Conservation (phyloP, 495 filamentous ascomycete species). For the Paragyromitra xinjiangensis region DNA sequence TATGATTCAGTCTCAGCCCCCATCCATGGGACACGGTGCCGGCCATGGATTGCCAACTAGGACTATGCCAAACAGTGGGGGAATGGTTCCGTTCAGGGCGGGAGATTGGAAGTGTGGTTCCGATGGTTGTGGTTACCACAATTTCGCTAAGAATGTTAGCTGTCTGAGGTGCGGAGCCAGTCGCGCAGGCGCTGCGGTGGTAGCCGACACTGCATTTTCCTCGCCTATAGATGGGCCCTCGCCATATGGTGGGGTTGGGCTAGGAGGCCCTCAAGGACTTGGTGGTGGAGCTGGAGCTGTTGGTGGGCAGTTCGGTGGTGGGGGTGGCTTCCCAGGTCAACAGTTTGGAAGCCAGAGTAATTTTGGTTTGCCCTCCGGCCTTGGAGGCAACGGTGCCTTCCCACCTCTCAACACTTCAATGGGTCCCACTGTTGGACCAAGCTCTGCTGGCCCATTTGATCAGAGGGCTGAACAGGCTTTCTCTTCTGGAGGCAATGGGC, state of each 20-base stretch:
- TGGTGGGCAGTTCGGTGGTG: constrained; percentile 74
- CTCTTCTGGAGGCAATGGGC: constrained; percentile 80
- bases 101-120: constrained; percentile 99
- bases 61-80: constrained; percentile 62
- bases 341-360: constrained; percentile 91
- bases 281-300: constrained; percentile 86
- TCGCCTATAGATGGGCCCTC: constrained; percentile 88
- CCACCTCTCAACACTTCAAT: constrained; percentile 83
- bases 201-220: constrained; percentile 91
- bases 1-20: constrained; percentile 79
- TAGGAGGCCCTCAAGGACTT: constrained; percentile 75
- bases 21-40: constrained; percentile 79
- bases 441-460: constrained; percentile 89
- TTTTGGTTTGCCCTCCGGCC: constrained; percentile 88
- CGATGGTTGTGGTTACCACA: constrained; percentile 98
- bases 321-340: constrained; percentile 70
- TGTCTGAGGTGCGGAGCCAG: constrained; percentile 96
- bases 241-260: constrained; percentile 70
- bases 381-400: constrained; percentile 81
- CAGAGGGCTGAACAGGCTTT: constrained; percentile 93
- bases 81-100: constrained; percentile 94
- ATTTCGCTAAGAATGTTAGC: constrained; percentile 98
- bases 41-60: constrained; percentile 67
- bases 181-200: constrained; percentile 88
- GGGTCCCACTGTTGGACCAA: constrained; percentile 72